phyloP scores from a whole-genome alignment of 2,329 filamentous ascomycete genomes.

The Xylaria sp. region DNA sequence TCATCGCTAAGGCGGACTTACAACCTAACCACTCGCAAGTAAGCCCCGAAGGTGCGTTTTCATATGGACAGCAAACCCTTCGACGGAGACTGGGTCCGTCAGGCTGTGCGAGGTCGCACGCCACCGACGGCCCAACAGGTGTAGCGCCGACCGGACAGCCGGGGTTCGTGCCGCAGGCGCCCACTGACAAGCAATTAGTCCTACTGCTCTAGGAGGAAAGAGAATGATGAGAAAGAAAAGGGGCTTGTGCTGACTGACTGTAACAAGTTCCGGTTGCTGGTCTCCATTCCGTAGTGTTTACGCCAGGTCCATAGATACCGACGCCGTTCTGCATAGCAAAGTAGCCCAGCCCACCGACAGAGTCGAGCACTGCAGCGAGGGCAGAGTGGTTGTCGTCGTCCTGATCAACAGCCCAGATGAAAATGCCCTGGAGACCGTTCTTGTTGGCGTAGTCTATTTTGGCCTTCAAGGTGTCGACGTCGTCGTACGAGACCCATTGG shows the following conservation, averaged over 20 bases:
- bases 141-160: slow-evolving; percentile 5
- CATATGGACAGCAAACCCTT: slow-evolving; percentile 13
- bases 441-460: slow-evolving; percentile 51
- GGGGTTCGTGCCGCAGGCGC: slow-evolving; percentile 14
- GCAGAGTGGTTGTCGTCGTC: slow-evolving; percentile 38
- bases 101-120: slow-evolving; percentile 1
- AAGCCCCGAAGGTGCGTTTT: neutral
- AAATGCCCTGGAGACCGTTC: slow-evolving; percentile 47
- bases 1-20: slow-evolving; percentile 8
- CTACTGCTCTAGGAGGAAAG: neutral
- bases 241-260: slow-evolving; percentile 5
- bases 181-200: slow-evolving; percentile 13
- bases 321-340: slow-evolving; percentile 23
- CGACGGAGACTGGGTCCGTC: neutral
- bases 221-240: too few species aligned
- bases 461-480: slow-evolving; percentile 50
- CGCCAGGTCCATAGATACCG: slow-evolving; percentile 7
- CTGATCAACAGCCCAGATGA: slow-evolving; percentile 52
- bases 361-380: slow-evolving; percentile 20
- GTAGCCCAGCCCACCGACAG: slow-evolving; percentile 20
- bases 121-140: slow-evolving; percentile 5
- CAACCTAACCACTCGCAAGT: slow-evolving; percentile 12
- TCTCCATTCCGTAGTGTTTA: slow-evolving; percentile 4
- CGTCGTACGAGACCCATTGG: slow-evolving; percentile 58
- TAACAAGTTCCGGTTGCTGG: slow-evolving; percentile 17